A percentile compares a stretch with the other conserved stretches of the same genome.
These are phyloP conservation scores for Erythrophleum ivorense DNA, from an alignment of 331 rosid genomes.

Conservation along the genomic window DNA sequence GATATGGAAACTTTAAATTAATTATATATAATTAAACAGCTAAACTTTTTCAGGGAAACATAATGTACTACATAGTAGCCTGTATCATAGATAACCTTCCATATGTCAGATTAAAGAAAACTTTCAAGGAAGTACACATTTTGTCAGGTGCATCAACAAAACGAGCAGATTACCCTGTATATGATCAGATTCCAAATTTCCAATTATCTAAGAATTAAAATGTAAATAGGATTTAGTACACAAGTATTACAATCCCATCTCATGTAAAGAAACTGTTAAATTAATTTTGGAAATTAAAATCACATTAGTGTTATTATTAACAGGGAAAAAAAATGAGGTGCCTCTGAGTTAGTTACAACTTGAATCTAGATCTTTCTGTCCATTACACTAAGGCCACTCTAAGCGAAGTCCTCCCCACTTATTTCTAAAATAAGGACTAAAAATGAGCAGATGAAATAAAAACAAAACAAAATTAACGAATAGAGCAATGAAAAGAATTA, in stretches of 20 bases:
- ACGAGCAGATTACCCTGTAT: background rate
- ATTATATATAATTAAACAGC: background rate
- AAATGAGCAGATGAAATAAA: background rate
- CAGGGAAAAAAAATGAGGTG: background rate
- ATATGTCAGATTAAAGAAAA: background rate
- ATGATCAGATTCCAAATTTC: background rate
- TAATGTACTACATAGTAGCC: background rate
- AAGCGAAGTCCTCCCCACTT: background rate
- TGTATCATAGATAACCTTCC: background rate
- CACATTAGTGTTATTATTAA: background rate
- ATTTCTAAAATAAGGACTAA: background rate
- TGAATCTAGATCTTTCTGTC: background rate
- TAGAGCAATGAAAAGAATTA: background rate
- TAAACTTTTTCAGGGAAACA: background rate
- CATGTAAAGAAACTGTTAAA: background rate
- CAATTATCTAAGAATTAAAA: too few relatives aligned
- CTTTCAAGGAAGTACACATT: background rate
- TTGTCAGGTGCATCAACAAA: background rate
- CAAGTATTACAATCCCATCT: background rate
- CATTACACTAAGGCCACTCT: background rate
- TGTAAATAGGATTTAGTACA: too few relatives aligned
- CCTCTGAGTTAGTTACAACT: background rate
- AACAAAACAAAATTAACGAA: background rate
- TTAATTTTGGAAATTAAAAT: background rate
- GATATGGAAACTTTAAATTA: background rate